Evolutionary conservation across 768 basidiomycete genomes (phyloP), one percentile per base, ranked within the genome.

Genomic region (Panaeolus papilionaceus): DNA sequence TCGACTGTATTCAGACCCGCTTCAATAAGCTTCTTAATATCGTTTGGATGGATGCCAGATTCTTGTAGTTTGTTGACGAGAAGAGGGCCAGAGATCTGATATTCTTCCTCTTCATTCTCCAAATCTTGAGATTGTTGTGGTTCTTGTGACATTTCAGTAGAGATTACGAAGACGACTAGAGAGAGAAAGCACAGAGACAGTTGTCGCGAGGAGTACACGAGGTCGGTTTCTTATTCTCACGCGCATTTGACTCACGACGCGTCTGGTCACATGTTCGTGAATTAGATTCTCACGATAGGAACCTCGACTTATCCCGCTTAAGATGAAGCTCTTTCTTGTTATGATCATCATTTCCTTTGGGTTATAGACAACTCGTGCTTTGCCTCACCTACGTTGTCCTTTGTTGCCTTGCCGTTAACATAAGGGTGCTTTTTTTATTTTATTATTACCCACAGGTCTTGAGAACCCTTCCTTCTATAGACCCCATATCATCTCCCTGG

Each of bases 1-100:
- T 99, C 98, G 70, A 99, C 89, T 2, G 98, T 99, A 77, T 97
- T 88, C 68, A 93, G 86, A 12, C 98, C 98, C 38, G 93, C 94
- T 63, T 98, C 96, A 12, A 88, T 78, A 61, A 99, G 90, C 78
- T 99, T 99, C 87, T 96, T 95, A 82, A 96, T 91, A 75, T 99
- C 98, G 72, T 94, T 92, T 37, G 90, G 78, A 61, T 92, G 89
- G 70, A 98, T 93, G 8, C 97, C 97, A 18, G 89, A 89, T 81
- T 97, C 96, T 81, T 96, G 86, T 39, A 89, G 83, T 77, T 97
- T 98, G 73, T 81, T 82, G 66, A 98, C 90, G 61, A 96, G 89
- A 68, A 97, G 83, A 66, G 96, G 96, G 3, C 94, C 96, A 18
- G 89, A 86, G 66, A 90, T 83, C 65, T 87, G 82, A 66, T 82